phyloP scores from a whole-genome alignment of 345 rosid genomes.

The Eucalyptus curtisii region DNA sequence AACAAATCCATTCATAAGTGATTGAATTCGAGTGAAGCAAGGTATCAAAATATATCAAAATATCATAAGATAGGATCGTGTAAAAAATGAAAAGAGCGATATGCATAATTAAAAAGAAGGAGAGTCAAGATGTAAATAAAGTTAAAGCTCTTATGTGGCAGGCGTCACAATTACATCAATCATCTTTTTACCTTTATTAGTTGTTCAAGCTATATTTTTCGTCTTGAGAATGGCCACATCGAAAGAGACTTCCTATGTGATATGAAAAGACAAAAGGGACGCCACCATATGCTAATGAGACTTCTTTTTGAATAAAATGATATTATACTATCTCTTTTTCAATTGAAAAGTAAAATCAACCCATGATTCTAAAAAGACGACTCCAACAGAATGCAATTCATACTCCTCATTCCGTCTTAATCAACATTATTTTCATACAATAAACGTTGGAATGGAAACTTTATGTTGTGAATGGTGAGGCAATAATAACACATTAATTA shows the following conservation, averaged over 20 bases:
- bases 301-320: background rate
- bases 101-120: background rate
- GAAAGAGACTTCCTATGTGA: background rate
- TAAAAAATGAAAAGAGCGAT: background rate
- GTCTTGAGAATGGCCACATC: background rate
- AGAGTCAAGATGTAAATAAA: background rate
- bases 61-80: no score
- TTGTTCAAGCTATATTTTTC: no score
- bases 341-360: background rate
- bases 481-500: no score
- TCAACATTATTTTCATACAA: background rate
- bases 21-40: accelerated
- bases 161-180: background rate
- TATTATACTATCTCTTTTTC: background rate
- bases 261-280: background rate
- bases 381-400: background rate
- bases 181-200: background rate
- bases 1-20: background rate
- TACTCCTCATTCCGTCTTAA: background rate
- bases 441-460: background rate
- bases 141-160: background rate
- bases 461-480: background rate
- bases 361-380: background rate
- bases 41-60: background rate
- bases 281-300: background rate